Base-by-base conservation (phyloP, 1,284 basidiomycete genomes). In the Mycocalia duriaeana region DNA sequence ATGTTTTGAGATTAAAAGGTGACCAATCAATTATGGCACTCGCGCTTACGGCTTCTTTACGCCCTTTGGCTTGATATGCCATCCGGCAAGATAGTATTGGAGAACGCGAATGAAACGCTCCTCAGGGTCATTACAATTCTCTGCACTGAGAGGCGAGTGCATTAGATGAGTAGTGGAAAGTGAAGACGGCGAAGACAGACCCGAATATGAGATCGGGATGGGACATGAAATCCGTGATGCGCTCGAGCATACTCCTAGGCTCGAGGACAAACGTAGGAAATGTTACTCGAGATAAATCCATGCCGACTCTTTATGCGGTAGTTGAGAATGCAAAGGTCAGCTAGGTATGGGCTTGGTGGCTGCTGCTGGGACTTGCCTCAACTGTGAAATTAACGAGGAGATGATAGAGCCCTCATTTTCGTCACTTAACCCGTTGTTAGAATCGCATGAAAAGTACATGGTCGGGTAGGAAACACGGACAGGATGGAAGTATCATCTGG, bases 41-140 rank as follows among this genome's bases (percentile, higher is more conserved):
- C 8, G 38, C 47, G 75, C 86, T 68, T 60, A 94, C 81, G 95
- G 95, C 73, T 99, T 99, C 87, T 99, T 99, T 54, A 99, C 96
- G 46, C 95, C 95, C 69, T 94, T 96, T 35, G 95, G 94, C 71
- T 99, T 98, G 72, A 98, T 96, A 69, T 99, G 96, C 95, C 95
- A 99, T 38, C 95, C 95, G n/a, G 91, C 90, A 38, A 98, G 84
- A 64, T 98, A 99, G 68, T 96, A 98, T 48, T 91, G 87, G 44
- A 97, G 77, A 3, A 98, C 91, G 48, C 86, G 80, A 53, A 97
- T 76, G 67, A 98, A 98, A 31, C 96, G 78, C 62, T 96, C 91
- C 64, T 96, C 89, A 26, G 92, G 81, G 58, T 92, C 83, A 37
- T 81, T 74, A 58, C 81, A 81, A 25, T 79, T 65, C 59, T 91